phyloP scores from a whole-genome alignment of 2,329 filamentous ascomycete species.

The Xenosphaeropsis pyriputrescens region DNA sequence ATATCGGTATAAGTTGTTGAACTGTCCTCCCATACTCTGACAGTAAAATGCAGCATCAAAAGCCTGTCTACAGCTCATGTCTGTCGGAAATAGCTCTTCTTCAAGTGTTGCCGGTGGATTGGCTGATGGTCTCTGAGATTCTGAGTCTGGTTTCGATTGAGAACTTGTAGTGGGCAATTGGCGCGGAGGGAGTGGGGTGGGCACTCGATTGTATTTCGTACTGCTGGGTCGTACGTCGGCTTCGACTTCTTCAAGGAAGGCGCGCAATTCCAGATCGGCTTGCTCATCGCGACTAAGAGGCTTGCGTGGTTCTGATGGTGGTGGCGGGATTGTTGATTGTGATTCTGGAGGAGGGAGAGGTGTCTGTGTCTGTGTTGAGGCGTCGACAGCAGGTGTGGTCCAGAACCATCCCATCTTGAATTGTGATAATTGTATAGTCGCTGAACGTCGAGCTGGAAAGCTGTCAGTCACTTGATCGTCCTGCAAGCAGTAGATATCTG shows the following conservation, averaged over 20 bases:
- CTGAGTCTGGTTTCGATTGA: conserved; percentile 3
- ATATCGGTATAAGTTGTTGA: conserved; percentile 80
- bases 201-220: conserved; percentile 14
- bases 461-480: too few species aligned
- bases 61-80: conserved; percentile 77
- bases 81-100: conserved; percentile 60
- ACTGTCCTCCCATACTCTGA: conserved; percentile 81
- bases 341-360: conserved; percentile 15
- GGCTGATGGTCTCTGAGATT: conserved; percentile 6
- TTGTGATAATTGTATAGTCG: conserved; percentile 1
- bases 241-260: conserved; percentile 19
- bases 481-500: too few species aligned
- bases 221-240: conserved; percentile 9
- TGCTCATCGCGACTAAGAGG: conserved; percentile 12
- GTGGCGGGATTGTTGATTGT: conserved; percentile 8
- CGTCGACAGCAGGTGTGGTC: conserved; percentile 16
- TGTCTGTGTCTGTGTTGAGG: conserved; percentile 8
- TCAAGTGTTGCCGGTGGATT: conserved; percentile 28
- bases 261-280: conserved; percentile 17
- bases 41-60: conserved; percentile 95
- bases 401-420: conserved; percentile 48
- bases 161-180: conserved; percentile 2
- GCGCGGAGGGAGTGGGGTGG: conserved; percentile 6
- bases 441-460: too few species aligned
- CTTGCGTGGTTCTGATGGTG: conserved; percentile 1